Percentiles rank a stretch among this genome's conserved stretches.
Evolutionary conservation across 768 basidiomycete genomes (phyloP).

Genomic region (Lanmaoa rubissima): DNA sequence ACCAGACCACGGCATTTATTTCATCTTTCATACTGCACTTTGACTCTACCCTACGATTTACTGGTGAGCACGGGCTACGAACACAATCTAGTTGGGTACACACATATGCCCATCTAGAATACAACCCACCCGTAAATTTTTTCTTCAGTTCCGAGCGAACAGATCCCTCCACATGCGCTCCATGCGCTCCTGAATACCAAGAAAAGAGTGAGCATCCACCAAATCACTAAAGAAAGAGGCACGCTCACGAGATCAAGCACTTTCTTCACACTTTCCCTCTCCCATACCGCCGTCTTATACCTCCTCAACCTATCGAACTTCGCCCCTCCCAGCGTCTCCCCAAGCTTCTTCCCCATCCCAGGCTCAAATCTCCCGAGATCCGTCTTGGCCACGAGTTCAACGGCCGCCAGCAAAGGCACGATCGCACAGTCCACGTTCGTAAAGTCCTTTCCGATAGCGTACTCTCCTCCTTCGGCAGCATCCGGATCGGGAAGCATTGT

Average conservation of each 20-base stretch:
- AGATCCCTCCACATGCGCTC: background rate
- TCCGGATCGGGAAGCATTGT: conserved; percentile 35
- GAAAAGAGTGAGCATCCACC: background rate
- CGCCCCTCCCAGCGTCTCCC: conserved; percentile 38
- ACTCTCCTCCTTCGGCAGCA: conserved; percentile 38
- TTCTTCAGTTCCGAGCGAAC: background rate
- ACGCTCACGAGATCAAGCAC: conserved; percentile 9
- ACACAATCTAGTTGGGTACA: too few relatives aligned
- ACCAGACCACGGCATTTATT: too few relatives aligned
- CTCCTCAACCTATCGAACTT: conserved; percentile 48
- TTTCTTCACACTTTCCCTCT: conserved; percentile 31
- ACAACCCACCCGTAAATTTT: background rate
- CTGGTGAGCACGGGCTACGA: too few relatives aligned
- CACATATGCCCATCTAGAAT: too few relatives aligned
- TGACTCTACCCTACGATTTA: too few relatives aligned
- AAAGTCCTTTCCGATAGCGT: conserved; percentile 40
- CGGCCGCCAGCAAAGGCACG: conserved; percentile 52
- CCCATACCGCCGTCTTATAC: conserved; percentile 47
- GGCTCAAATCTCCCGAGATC: conserved; percentile 48
- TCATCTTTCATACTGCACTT: too few relatives aligned
- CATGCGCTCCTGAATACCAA: conserved; percentile 1
- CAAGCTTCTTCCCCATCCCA: conserved; percentile 44
- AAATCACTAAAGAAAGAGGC: background rate
- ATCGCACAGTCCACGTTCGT: conserved; percentile 61
- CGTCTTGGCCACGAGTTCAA: conserved; percentile 42